A percentile compares a stretch with the other conserved stretches of the same genome.
Conservation (phyloP, 2,329 filamentous ascomycete genomes). For the Aspergillus vadensis region DNA sequence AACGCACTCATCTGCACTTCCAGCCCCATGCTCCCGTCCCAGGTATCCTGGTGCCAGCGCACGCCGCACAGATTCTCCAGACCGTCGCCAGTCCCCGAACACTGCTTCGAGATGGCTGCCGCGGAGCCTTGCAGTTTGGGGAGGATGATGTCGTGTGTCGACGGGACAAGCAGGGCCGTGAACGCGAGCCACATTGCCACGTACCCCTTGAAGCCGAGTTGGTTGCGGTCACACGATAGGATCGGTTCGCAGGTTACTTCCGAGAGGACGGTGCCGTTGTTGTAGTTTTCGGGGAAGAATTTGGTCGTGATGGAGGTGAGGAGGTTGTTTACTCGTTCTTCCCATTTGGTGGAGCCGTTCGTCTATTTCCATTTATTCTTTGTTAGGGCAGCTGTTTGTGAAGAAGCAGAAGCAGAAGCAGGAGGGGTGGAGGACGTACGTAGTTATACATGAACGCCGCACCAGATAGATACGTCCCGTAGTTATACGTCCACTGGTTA, state of each 20-base stretch:
- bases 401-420: background rate
- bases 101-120: slow-evolving; percentile 60
- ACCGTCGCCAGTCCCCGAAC: slow-evolving; percentile 49
- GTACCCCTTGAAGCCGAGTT: slow-evolving; percentile 70
- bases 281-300: slow-evolving; percentile 52
- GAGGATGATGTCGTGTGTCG: slow-evolving; percentile 55
- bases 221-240: slow-evolving; percentile 66
- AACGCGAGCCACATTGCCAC: slow-evolving; percentile 65
- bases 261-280: slow-evolving; percentile 55
- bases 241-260: slow-evolving; percentile 67
- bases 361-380: slow-evolving; percentile 23
- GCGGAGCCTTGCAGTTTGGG: slow-evolving; percentile 60
- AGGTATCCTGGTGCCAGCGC: slow-evolving; percentile 37
- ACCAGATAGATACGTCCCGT: slow-evolving; percentile 55
- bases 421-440: slow-evolving; percentile 26
- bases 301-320: slow-evolving; percentile 47
- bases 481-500: slow-evolving; percentile 58
- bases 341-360: slow-evolving; percentile 52
- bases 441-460: slow-evolving; percentile 56
- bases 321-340: slow-evolving; percentile 56
- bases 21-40: slow-evolving; percentile 34
- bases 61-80: slow-evolving; percentile 59
- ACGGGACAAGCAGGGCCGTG: slow-evolving; percentile 61
- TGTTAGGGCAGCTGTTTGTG: background rate
- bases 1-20: slow-evolving; percentile 40